A percentile compares a stretch with the other conserved stretches of the same genome.
These are phyloP conservation scores for Phytophthora megakarya DNA, from an alignment of 352 stramenopile species.

Conservation along the genomic window DNA sequence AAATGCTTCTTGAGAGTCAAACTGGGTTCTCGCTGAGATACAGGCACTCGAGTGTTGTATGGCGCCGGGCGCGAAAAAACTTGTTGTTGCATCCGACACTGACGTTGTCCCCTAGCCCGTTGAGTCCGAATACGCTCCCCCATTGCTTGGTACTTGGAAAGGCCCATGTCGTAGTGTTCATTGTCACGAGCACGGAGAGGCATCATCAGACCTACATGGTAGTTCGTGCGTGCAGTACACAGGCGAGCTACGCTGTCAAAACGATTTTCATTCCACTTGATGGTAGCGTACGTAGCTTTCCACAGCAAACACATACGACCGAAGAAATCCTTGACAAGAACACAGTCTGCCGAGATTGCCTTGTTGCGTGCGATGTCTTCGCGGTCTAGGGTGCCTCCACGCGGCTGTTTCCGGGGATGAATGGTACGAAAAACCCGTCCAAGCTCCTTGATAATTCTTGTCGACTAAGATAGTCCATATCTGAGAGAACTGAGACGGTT, in stretches of 20 bases:
- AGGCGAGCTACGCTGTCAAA: no score
- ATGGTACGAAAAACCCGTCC: slow-evolving; percentile 3
- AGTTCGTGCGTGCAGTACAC: slow-evolving; percentile 34
- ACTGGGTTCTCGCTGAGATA: slow-evolving; percentile 16
- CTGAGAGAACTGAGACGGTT: no score
- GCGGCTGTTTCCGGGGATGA: slow-evolving; percentile 11
- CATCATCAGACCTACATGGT: slow-evolving; percentile 12
- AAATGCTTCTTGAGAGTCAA: not conserved
- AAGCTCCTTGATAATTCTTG: slow-evolving; percentile 15
- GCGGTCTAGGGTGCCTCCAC: not conserved
- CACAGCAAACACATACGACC: slow-evolving; percentile 23
- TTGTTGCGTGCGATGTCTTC: slow-evolving; percentile 24
- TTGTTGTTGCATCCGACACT: no score
- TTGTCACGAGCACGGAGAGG: slow-evolving; percentile 24
- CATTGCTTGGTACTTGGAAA: slow-evolving; percentile 23
- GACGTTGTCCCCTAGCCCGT: not conserved
- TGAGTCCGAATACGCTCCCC: not conserved
- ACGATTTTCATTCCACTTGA: slow-evolving; percentile 30
- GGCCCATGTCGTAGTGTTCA: slow-evolving; percentile 13
- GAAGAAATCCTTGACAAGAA: slow-evolving; percentile 36
- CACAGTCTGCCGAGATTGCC: slow-evolving; percentile 24
- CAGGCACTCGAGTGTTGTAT: no score
- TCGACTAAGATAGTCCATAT: no score
- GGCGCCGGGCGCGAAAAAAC: slow-evolving; percentile 5
- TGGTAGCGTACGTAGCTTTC: slow-evolving; percentile 22